Percentiles rank a stretch among this genome's conserved stretches.
phyloP scores from a whole-genome alignment of 2,329 filamentous ascomycete genomes.

The Sclerotinia subarctica region DNA sequence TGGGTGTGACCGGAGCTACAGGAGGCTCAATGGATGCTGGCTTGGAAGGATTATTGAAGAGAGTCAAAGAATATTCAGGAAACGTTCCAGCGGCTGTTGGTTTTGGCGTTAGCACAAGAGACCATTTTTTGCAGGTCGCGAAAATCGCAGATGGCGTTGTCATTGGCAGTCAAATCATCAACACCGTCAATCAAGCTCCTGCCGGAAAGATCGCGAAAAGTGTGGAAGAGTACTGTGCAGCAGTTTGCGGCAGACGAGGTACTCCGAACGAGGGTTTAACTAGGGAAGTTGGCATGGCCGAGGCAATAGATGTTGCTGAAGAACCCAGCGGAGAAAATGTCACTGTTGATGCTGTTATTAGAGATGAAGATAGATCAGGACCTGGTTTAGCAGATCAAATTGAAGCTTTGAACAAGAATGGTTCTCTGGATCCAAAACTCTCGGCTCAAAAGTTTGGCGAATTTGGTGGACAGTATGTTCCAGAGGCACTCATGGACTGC shows the following conservation, averaged over 20 bases:
- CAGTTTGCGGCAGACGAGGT: conserved; percentile 58
- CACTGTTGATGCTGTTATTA: conserved; percentile 65
- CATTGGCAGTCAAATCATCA: conserved; percentile 94
- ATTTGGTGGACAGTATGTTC: conserved; percentile 96
- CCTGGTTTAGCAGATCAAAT: conserved; percentile 54
- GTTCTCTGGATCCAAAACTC: conserved; percentile 46
- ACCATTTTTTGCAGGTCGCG: conserved; percentile 86
- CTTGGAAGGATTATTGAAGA: conserved; percentile 75
- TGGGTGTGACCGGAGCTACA: conserved; percentile 91
- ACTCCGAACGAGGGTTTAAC: conserved; percentile 42
- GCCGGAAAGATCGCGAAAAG: conserved; percentile 64
- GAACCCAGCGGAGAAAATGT: conserved; percentile 58
- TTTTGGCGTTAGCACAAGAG: conserved; percentile 92
- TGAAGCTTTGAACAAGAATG: conserved; percentile 61
- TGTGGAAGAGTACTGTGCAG: conserved; percentile 83
- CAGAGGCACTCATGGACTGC: conserved; percentile 97
- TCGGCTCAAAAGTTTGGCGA: conserved; percentile 88
- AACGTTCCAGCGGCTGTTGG: conserved; percentile 89
- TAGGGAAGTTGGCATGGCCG: conserved; percentile 66
- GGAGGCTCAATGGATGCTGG: conserved; percentile 72
- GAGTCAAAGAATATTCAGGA: conserved; percentile 89
- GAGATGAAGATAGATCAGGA: conserved; percentile 37
- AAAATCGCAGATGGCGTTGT: conserved; percentile 89
- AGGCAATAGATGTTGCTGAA: conserved; percentile 60
- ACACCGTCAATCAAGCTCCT: conserved; percentile 66